Base-by-base conservation (phyloP, 306 rosid genomes). In the Glycine soja region DNA sequence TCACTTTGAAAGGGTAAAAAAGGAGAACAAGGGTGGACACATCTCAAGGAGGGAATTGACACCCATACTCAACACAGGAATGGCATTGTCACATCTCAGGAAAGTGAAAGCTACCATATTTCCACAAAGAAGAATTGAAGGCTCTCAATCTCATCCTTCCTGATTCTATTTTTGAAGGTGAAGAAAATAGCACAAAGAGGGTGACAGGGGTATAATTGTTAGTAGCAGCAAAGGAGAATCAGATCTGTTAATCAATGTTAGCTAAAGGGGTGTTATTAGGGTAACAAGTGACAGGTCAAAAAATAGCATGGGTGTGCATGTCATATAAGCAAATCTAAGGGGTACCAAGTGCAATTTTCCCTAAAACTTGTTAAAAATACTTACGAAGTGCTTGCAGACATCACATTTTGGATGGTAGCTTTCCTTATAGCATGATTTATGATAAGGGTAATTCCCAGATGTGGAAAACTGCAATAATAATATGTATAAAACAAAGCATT, bases 401-500 rank as follows among this genome's bases (percentile, higher is more conserved):
- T 96, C 99, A 86, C 99, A 96, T 82, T 96, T 96, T 61, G 99
- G 99, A 86, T 93, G 97, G 88, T 93, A 90, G 88, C 85, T 93
- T 87, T 93, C 98, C 90, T 86, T 96, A 85, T 96, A 93, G 89
- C 99, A 96, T 79, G 97, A 64, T 82, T 91, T 96, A 83, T 96
- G 98, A 80, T 90, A 93, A 45, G 99, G 98, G 70, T 82, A 86
- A 86, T 90, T 91, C 76, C 97, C 98, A 69, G 93, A 88, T 3
- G 98, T 94, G 84, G 97, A 92, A 88, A 94, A 94, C 98, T 94
- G 76, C 84, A 83, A 18, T 14, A 77, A 40, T 3, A 15, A 40
- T 42, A 62, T n/a, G 14, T 0, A 82, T 3, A 61, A 69, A 51
- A 67, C 53, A 32, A 80, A 63, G 68, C 52, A 10, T 9, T 3